Conservation (phyloP, 768 basidiomycete genomes). For the Pleurotus tuber-regium region DNA sequence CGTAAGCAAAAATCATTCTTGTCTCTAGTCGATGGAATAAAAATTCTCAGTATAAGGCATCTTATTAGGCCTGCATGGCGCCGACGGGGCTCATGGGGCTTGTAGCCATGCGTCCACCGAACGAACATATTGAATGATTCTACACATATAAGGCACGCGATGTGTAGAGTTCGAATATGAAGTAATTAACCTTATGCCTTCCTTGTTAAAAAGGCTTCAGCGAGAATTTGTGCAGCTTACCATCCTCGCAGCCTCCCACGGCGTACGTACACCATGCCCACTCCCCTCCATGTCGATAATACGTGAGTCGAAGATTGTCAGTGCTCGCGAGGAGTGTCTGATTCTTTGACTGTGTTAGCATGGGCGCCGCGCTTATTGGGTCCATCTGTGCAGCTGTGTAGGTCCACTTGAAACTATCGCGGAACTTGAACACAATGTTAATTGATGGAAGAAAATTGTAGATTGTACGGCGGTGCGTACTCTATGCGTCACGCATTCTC, state of each 20-base stretch:
- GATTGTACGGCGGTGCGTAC: slow-evolving; percentile 51
- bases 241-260: slow-evolving; percentile 1
- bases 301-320: background rate
- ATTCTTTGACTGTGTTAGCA: slow-evolving; percentile 26
- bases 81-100: too few relatives aligned
- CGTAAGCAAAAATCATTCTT: too few relatives aligned
- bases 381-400: slow-evolving; percentile 47
- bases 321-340: background rate
- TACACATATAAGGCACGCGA: background rate
- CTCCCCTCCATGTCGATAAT: slow-evolving; percentile 2
- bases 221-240: background rate
- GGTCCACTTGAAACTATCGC: slow-evolving; percentile 14
- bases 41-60: too few relatives aligned
- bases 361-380: slow-evolving; percentile 51
- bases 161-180: slow-evolving; percentile 5
- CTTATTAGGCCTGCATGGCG: too few relatives aligned
- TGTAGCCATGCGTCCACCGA: too few relatives aligned
- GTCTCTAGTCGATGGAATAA: too few relatives aligned
- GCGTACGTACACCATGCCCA: background rate
- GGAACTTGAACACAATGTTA: background rate
- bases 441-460: slow-evolving; percentile 17
- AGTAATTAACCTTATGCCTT: slow-evolving; percentile 1
- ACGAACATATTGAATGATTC: background rate
- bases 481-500: too few relatives aligned
- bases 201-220: background rate